Evolutionary conservation across 2,329 filamentous ascomycete species (phyloP), one percentile per base, ranked within the genome.

Genomic region (Colletotrichum cordylinicola): DNA sequence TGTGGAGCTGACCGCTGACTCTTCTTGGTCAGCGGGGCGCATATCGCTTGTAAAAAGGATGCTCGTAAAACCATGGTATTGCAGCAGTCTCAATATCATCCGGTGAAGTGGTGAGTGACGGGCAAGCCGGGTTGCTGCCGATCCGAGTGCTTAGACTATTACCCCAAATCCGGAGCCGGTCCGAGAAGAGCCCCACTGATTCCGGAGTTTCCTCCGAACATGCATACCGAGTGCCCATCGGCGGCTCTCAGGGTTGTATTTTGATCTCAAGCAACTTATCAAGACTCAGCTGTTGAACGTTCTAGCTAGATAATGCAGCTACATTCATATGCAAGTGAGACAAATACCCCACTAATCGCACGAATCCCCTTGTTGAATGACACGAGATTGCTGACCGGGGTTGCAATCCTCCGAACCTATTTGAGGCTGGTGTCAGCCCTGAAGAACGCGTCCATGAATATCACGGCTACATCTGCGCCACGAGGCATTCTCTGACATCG

Each of bases 211-310:
- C n/a, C 43, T 52, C 43, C 43, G n/a, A 21, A 21, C 43, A 21
- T 52, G n/a, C 43, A 52, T 7, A 52, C 43, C 43, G 43, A 52
- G 12, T 21, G n/a, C n/a, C 10, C 12, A 21, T 4, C n/a, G 43
- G 12, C 43, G 43, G 43, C 43, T 52, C 6, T 52, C n/a, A 52
- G 12, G n/a, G 10, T 52, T 52, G 43, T 13, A 21, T 48, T 21
- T 21, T 21, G 43, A 52, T 21, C 43, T 24, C 43, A 3, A 0
- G 43, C 10, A 52, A 10, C 43, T 52, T 52, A 52, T 8, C 12
- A 52, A 13, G 12, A 13, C 1, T 52, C 10, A 0, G n/a, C 43
- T 52, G 1, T 8, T 21, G 6, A 24, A 21, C 6, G 6, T 0
- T 52, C 43, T 52, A 52, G 43, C 43, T 24, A 21, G n/a, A 52